phyloP scores from a whole-genome alignment of 192 early-diverging fungal species.

The Linnemannia exigua region DNA sequence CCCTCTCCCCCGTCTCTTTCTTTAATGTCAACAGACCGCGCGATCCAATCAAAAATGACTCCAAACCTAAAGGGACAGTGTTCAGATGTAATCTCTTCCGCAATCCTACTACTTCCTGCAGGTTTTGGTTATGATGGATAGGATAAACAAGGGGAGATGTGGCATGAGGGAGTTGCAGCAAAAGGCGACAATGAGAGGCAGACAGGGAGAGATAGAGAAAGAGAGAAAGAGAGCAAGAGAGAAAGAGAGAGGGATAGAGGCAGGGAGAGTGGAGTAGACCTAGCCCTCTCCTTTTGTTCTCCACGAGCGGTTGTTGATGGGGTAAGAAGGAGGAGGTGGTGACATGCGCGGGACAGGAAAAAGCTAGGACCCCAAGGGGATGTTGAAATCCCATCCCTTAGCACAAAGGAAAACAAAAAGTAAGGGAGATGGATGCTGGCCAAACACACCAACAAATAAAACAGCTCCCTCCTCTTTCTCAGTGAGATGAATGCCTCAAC shows the following conservation, averaged over 20 bases:
- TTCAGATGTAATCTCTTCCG: conserved; percentile 5
- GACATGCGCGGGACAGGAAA: conserved; percentile 5
- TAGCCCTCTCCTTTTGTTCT: neutral
- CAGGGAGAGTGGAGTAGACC: conserved; percentile 6
- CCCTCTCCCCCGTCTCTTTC: neutral
- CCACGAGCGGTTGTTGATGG: conserved; percentile 4
- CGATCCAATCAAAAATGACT: conserved; percentile 5
- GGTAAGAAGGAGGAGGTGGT: neutral
- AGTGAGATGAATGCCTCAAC: neutral
- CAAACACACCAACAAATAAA: conserved; percentile 8
- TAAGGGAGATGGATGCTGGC: neutral
- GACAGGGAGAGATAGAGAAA: neutral
- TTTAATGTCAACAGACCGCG: conserved; percentile 7
- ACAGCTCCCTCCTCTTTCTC: neutral
- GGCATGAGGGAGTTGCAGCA: neutral
- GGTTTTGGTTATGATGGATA: neutral
- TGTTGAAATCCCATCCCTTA: neutral
- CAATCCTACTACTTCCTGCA: conserved; percentile 9
- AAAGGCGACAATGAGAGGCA: neutral
- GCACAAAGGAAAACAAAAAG: neutral
- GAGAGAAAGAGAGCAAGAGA: neutral
- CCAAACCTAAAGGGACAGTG: neutral
- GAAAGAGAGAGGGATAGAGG: neutral
- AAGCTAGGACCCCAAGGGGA: neutral
- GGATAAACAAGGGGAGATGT: neutral